phyloP scores from a whole-genome alignment of 2,329 filamentous ascomycete genomes.

The Cytospora leucostoma region DNA sequence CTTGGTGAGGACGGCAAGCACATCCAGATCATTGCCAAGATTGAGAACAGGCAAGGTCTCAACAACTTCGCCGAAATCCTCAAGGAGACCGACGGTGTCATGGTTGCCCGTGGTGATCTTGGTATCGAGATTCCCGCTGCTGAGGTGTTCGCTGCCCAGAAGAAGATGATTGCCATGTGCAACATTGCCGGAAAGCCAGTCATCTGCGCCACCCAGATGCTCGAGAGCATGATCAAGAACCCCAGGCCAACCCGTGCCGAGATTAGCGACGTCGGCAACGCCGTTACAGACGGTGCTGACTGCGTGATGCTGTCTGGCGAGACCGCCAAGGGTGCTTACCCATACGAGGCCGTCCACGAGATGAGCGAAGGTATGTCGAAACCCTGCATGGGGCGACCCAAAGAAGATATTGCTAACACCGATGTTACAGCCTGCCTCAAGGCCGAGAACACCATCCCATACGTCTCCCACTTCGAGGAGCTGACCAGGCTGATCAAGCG shows the following conservation, averaged over 20 bases:
- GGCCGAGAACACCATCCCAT: conserved; percentile 95
- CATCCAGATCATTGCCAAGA: conserved; percentile 99
- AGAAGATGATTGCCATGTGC: conserved; percentile 99
- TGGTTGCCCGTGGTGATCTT: conserved; percentile 97
- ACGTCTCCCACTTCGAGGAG: conserved; percentile 96
- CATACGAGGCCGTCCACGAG: conserved; percentile 87
- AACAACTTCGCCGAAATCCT: conserved; percentile 99
- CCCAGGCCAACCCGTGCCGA: conserved; percentile 96
- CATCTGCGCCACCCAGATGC: conserved; percentile 99
- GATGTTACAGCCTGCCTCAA: conserved; percentile 68
- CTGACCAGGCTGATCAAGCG: conserved; percentile 80
- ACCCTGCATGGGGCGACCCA: too few relatives aligned
- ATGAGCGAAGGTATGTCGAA: conserved; percentile 79
- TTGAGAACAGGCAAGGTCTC: conserved; percentile 99
- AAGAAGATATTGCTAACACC: conserved; percentile 8
- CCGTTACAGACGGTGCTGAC: conserved; percentile 95
- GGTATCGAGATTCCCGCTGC: conserved; percentile 98
- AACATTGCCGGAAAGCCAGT: conserved; percentile 98
- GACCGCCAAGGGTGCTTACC: conserved; percentile 97
- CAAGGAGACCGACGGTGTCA: conserved; percentile 94
- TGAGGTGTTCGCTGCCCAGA: conserved; percentile 98
- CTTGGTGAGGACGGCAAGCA: conserved; percentile 90
- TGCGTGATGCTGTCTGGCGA: conserved; percentile 99
- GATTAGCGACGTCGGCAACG: conserved; percentile 98
- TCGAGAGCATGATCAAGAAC: conserved; percentile 99